Evolutionary conservation across 2,329 filamentous ascomycete genomes (phyloP), one percentile per base, ranked within the genome.

Genomic region (Aspergillus clavatus): DNA sequence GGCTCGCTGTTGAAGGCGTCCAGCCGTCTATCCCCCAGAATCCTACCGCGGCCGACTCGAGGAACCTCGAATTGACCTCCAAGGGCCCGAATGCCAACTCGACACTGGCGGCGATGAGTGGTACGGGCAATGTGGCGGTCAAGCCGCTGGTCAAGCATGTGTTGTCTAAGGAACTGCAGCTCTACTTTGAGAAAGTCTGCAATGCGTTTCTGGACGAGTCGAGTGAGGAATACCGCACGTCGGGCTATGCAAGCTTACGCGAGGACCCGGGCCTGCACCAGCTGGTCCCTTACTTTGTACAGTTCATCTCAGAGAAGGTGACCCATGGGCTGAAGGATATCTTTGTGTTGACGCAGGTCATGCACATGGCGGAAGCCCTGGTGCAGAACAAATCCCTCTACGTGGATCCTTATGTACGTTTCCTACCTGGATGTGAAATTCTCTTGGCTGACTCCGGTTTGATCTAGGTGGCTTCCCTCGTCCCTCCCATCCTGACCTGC

Each of bases 1-100:
- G 93, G 91, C 83, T 97, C 50, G 90, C 93, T 18, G 89, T 98
- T 39, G 93, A 98, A 75, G 93, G 93, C 47, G 93, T 97, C 22
- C 91, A 98, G 65, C 93, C 93, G 2, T 87, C 89, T 0, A 96
- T 97, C 57, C 89, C 91, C 1, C 91, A 97, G 68, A 98, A 98
- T 67, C 93, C 93, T 5, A 93, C 89, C 1, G 83, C 86, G 5
- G 82, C 83, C 60, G 90, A 96, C 65, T 84, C 88, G 23, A 80
- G 88, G 48, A 83, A 86, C 41, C 86, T 90, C 62, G 90, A 96
- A 59, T 78, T 96, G 23, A 77, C 94, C 14, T 87, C 90, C 24
- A 97, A 96, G 71, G 91, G 90, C 5, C 84, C 89, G 3, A 88
- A 88, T 51, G 87, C 88, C 18, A 95, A 95, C 60, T 84, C 87